Conservation (phyloP, 768 basidiomycete genomes). For the Russula ochroleuca region DNA sequence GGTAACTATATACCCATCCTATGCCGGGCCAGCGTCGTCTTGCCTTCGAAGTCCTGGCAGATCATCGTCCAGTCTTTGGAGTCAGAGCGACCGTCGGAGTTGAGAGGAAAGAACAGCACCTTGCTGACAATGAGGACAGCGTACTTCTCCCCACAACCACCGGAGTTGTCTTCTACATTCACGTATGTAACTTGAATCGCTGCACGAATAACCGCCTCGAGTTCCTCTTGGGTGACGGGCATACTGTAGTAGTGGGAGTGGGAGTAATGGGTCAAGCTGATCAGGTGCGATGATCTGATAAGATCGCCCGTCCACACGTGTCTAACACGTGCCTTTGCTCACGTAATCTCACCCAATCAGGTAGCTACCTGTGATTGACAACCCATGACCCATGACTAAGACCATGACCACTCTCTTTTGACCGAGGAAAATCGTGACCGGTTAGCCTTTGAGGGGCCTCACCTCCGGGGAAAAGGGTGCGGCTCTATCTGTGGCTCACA, state of each 20-base stretch:
- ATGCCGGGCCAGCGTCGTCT: slow-evolving; percentile 74
- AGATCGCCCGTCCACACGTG: slow-evolving; percentile 6
- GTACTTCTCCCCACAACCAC: slow-evolving; percentile 78
- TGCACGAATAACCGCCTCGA: slow-evolving; percentile 61
- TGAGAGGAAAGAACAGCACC: slow-evolving; percentile 37
- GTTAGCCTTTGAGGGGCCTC: slow-evolving; percentile 57
- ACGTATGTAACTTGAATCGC: slow-evolving; percentile 62
- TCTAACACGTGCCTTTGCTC: slow-evolving; percentile 33
- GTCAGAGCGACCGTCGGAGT: not conserved
- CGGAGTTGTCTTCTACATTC: slow-evolving; percentile 72
- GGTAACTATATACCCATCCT: slow-evolving; percentile 47
- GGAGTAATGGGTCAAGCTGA: not conserved
- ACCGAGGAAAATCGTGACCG: slow-evolving; percentile 40
- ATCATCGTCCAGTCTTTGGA: not conserved
- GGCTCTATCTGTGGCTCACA: too few species aligned
- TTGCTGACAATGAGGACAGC: slow-evolving; percentile 72
- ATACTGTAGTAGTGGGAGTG: too few species aligned
- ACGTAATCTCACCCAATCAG: too few species aligned
- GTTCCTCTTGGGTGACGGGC: slow-evolving; percentile 53
- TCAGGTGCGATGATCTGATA: slow-evolving; percentile 26
- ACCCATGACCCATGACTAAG: too few species aligned
- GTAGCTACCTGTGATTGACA: too few species aligned
- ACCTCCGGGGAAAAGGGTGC: slow-evolving; percentile 69
- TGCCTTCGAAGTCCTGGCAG: slow-evolving; percentile 67
- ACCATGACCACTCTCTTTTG: slow-evolving; percentile 71